Evolutionary conservation across 345 rosid species (phyloP).

Genomic region (Trapa bicornis): DNA sequence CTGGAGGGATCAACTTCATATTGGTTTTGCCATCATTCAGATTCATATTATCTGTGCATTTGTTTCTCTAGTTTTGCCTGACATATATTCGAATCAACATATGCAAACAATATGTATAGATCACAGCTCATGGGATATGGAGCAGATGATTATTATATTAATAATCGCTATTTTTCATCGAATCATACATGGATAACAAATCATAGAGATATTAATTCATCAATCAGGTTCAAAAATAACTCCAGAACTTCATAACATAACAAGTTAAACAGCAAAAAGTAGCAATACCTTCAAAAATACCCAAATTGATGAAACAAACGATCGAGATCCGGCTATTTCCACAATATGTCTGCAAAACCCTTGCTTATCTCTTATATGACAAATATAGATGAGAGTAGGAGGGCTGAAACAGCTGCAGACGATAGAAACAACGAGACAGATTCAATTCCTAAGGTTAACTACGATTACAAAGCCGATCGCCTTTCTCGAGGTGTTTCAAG

Average conservation of each 20-base stretch:
- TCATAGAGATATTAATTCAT: neutral
- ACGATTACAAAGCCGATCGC: constrained; percentile 96
- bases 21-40: no score
- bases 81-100: no score
- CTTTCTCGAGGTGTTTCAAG: constrained; percentile 69
- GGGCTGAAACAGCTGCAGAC: neutral
- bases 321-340: neutral
- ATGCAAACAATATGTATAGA: no score
- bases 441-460: constrained; percentile 40
- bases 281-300: neutral
- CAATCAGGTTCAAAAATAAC: neutral
- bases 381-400: neutral
- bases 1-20: no score
- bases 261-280: neutral
- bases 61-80: no score
- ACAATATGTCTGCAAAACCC: no score
- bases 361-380: neutral
- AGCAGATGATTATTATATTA: no score
- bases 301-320: neutral
- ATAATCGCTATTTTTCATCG: no score
- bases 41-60: no score
- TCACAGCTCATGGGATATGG: no score
- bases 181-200: no score
- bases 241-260: neutral
- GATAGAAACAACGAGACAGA: neutral